phyloP scores from a whole-genome alignment of 306 rosid species.

The Cucurbita maxima region DNA sequence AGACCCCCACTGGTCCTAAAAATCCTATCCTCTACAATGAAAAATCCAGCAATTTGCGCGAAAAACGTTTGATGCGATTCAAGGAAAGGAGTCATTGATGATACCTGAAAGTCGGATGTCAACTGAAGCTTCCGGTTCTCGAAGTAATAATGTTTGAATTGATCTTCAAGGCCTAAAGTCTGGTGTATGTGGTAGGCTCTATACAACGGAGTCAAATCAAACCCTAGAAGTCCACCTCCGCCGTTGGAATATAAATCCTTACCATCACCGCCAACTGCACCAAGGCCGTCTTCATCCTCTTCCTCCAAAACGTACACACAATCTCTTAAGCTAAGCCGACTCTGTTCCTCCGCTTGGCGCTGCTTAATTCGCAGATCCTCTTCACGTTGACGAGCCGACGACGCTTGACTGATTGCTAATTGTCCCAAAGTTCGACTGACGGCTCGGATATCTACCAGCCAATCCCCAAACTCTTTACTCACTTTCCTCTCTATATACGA shows the following conservation, averaged over 20 bases:
- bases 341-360: slow-evolving; percentile 99
- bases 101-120: slow-evolving; percentile 96
- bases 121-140: slow-evolving; percentile 92
- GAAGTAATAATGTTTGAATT: slow-evolving; percentile 78
- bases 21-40: slow-evolving; percentile 85
- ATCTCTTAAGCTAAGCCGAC: slow-evolving; percentile 83
- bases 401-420: slow-evolving; percentile 83
- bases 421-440: slow-evolving; percentile 87
- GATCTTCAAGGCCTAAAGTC: slow-evolving; percentile 82
- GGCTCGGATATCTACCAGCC: slow-evolving; percentile 97
- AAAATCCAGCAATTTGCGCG: slow-evolving; percentile 92
- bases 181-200: slow-evolving; percentile 79
- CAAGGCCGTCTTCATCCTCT: slow-evolving; percentile 64
- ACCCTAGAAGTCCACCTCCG: slow-evolving; percentile 45
- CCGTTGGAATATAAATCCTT: slow-evolving; percentile 32
- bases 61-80: slow-evolving; percentile 97
- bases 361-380: slow-evolving; percentile 96
- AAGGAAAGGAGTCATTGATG: slow-evolving; percentile 95
- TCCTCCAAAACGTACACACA: slow-evolving; percentile 81
- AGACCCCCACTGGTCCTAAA: slow-evolving; percentile 85
- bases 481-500: slow-evolving; percentile 75
- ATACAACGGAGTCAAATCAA: slow-evolving; percentile 83
- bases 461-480: slow-evolving; percentile 80
- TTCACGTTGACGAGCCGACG: slow-evolving; percentile 89
- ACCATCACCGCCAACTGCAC: slow-evolving; percentile 20